Evolutionary conservation across 441 rosid species (phyloP), one percentile per base, ranked within the genome.

Genomic region (Brassica balearica): DNA sequence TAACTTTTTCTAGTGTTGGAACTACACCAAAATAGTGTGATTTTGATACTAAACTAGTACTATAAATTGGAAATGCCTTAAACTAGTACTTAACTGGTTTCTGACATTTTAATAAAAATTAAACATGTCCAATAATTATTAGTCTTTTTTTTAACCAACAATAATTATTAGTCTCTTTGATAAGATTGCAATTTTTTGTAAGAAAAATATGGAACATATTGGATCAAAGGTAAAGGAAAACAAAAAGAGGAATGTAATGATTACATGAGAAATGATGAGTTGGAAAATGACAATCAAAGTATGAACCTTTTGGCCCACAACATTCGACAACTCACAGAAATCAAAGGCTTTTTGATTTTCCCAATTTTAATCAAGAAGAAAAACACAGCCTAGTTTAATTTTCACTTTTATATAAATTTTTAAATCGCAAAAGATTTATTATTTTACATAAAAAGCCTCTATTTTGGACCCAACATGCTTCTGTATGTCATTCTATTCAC

Each of bases 381-480:
- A 76, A 60, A 68, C 68, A 63, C 61, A 36, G 3, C 59, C 58
- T 41, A 75, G 23, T 7, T 76, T 66, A 56, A 22, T 56, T 75
- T 73, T 56, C 56, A 34, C 69, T 70, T 62, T 46, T 5, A 2
- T 61, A 5, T 60, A 22, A 23, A 46, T 8, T 10, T 22, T 46
- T 53, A 69, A 70, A 67, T 41, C 5, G 20, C 4, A 34, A 80
- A 75, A 80, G 72, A 70, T 64, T 10, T 51, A 76, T 66, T 80
- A 75, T 32, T 80, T 71, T 80, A 87, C 83, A 84, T 80, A 83
- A 77, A 85, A 83, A 84, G 88, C 88, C 87, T 77, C 87, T 80
- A 82, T 74, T 82, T 87, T 81, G 92, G 92, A 89, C 91, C 85
- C 91, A 87, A 83, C 93, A 82, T 81, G 73, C 69, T 43, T 80